Percentiles rank a stretch among this genome's conserved stretches.
Conservation (phyloP, 441 rosid genomes). For the Pelargonium cotyledonis region DNA sequence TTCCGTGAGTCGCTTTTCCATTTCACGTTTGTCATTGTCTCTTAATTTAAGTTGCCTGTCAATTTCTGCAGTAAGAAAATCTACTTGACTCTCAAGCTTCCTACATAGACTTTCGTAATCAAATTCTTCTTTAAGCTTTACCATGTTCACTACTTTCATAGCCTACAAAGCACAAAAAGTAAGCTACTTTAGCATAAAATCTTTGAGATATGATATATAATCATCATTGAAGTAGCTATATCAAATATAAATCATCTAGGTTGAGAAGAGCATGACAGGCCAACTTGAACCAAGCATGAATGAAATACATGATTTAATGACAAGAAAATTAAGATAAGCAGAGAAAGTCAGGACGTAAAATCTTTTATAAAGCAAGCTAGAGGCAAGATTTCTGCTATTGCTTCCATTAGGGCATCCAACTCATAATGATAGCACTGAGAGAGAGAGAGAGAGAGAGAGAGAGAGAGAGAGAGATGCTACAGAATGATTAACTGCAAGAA, state of each 20-base stretch:
- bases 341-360: background rate
- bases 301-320: background rate
- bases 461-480: background rate
- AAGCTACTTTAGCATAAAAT: constrained; percentile 5
- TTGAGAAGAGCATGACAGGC: background rate
- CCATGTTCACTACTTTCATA: constrained; percentile 98
- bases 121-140: constrained; percentile 95
- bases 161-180: constrained; percentile 43
- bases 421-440: background rate
- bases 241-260: constrained; percentile 15
- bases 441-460: background rate
- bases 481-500: background rate
- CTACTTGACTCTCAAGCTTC: constrained; percentile 78
- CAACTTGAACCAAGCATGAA: background rate
- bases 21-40: constrained; percentile 64
- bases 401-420: background rate
- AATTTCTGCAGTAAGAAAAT: constrained; percentile 76
- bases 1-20: constrained; percentile 56
- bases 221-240: constrained; percentile 29
- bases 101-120: constrained; percentile 97
- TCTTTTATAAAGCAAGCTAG: background rate
- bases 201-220: constrained; percentile 21
- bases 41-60: constrained; percentile 92
- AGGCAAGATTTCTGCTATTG: background rate
- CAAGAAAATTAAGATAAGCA: background rate